Percentiles rank a stretch among this genome's conserved stretches.
These are phyloP conservation scores for Lachnellula cervina DNA, from an alignment of 2,329 filamentous ascomycete species.

Conservation along the genomic window DNA sequence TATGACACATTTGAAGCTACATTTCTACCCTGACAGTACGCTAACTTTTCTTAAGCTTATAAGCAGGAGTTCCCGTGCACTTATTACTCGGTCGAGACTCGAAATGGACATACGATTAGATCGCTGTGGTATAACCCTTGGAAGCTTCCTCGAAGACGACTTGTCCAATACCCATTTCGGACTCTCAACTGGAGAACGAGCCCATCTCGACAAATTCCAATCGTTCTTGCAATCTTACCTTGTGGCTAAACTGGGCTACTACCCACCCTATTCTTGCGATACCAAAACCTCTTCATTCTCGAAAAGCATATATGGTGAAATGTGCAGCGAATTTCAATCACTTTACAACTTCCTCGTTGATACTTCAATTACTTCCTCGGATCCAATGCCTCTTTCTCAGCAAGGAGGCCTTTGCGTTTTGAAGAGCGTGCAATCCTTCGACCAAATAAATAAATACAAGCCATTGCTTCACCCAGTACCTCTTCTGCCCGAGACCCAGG, in stretches of 20 bases:
- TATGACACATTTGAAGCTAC: too few species aligned
- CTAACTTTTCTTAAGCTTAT: constrained; percentile 37
- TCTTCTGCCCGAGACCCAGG: constrained; percentile 48
- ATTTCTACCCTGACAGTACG: neutral
- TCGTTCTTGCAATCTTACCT: constrained; percentile 65
- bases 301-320: constrained; percentile 51
- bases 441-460: constrained; percentile 53
- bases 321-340: constrained; percentile 65
- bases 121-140: constrained; percentile 53
- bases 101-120: constrained; percentile 63
- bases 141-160: constrained; percentile 67
- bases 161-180: constrained; percentile 63
- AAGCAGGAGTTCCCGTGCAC: constrained; percentile 52
- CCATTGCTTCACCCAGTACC: constrained; percentile 63
- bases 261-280: constrained; percentile 54
- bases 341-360: constrained; percentile 71
- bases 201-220: constrained; percentile 69
- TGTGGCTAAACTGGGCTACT: constrained; percentile 62
- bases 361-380: constrained; percentile 43
- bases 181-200: constrained; percentile 53
- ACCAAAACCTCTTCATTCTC: constrained; percentile 46
- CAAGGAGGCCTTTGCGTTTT: constrained; percentile 66
- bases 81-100: constrained; percentile 56
- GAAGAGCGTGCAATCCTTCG: constrained; percentile 64
- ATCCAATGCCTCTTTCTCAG: constrained; percentile 45